phyloP scores from a whole-genome alignment of 2,329 filamentous ascomycete species.

The Penicillium griseofulvum region DNA sequence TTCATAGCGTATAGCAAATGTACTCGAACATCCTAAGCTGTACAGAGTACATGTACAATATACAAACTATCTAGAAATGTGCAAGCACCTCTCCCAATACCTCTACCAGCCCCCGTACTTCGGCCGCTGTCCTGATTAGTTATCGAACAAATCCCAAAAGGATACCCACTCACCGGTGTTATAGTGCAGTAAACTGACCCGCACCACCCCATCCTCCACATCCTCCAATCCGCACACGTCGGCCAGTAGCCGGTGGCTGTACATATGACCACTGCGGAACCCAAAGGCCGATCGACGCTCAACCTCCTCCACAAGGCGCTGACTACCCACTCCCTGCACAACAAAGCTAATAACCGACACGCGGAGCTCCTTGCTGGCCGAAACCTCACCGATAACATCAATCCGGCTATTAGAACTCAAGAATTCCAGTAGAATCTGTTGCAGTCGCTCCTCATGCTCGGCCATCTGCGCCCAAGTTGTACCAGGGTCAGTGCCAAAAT shows the following conservation, averaged over 20 bases:
- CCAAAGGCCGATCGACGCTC: slow-evolving; percentile 60
- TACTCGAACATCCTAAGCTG: neutral
- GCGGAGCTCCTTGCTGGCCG: slow-evolving; percentile 48
- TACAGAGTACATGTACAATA: neutral
- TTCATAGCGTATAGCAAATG: neutral
- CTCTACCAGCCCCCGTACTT: slow-evolving; percentile 19
- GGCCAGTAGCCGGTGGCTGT: slow-evolving; percentile 61
- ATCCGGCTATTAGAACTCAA: slow-evolving; percentile 53
- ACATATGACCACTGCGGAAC: slow-evolving; percentile 67
- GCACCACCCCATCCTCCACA: slow-evolving; percentile 62
- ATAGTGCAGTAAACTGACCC: slow-evolving; percentile 72
- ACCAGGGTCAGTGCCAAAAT: slow-evolving; percentile 50
- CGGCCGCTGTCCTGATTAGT: slow-evolving; percentile 18
- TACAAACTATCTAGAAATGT: neutral
- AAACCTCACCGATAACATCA: slow-evolving; percentile 59
- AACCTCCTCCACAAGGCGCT: slow-evolving; percentile 60
- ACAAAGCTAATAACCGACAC: slow-evolving; percentile 68
- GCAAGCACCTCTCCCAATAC: slow-evolving; percentile 16
- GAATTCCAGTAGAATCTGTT: slow-evolving; percentile 59
- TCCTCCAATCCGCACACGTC: slow-evolving; percentile 58
- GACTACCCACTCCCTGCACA: slow-evolving; percentile 56
- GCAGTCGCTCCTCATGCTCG: slow-evolving; percentile 60
- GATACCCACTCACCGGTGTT: slow-evolving; percentile 58
- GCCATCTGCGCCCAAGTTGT: slow-evolving; percentile 53
- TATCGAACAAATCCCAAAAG: neutral